Evolutionary conservation across 2,329 filamentous ascomycete species (phyloP).

Genomic region (Colletotrichum echinochloae): DNA sequence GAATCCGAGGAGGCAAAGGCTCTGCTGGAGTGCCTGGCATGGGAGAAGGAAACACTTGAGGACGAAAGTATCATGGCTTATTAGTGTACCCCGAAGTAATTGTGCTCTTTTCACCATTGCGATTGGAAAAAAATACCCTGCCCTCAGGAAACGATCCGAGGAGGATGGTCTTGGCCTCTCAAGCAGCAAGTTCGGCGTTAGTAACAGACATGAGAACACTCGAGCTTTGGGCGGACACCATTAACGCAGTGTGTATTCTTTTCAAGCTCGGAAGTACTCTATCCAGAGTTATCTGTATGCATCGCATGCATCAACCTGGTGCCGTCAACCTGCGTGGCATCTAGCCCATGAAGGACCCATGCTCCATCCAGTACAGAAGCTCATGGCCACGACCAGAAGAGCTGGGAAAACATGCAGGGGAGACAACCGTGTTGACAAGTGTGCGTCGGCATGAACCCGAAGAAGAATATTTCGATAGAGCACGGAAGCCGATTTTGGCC

Average conservation of each 20-base stretch:
- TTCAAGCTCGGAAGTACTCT: not conserved
- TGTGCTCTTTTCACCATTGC: not conserved
- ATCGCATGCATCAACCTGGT: not conserved
- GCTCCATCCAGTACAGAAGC: not conserved
- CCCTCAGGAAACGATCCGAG: not conserved
- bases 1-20: not conserved
- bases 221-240: not conserved
- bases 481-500: not conserved
- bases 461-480: not conserved
- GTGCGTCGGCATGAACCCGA: not conserved
- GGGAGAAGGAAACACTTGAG: not conserved
- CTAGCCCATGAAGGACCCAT: not conserved
- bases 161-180: not conserved
- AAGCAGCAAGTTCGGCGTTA: not conserved
- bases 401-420: too few species aligned
- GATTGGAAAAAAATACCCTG: not conserved
- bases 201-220: not conserved
- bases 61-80: too few species aligned
- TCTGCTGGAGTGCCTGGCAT: not conserved
- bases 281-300: not conserved
- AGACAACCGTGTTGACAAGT: not conserved
- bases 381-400: not conserved
- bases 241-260: not conserved
- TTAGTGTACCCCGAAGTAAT: not conserved
- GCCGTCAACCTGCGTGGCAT: not conserved